These are phyloP conservation scores for Plectosphaerella sp. DNA, from an alignment of 2,329 filamentous ascomycete species.

Conservation along the genomic window DNA sequence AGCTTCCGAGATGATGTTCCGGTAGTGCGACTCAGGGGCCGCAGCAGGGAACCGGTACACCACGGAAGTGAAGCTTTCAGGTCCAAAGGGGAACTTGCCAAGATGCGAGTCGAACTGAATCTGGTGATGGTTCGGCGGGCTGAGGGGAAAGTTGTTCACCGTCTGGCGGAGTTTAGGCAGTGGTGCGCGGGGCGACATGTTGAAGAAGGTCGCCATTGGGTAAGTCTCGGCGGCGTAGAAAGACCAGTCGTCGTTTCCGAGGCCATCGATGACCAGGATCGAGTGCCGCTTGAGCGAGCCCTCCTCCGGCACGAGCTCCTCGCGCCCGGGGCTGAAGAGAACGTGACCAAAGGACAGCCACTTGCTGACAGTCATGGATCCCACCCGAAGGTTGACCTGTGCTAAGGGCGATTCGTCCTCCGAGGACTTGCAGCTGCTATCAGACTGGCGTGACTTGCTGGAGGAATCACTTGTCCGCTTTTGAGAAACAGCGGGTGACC, in stretches of 20 bases:
- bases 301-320: constrained; percentile 56
- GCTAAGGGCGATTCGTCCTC: constrained; percentile 60
- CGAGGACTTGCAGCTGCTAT: constrained; percentile 41
- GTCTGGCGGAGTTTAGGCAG: constrained; percentile 38
- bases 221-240: constrained; percentile 82
- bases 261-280: constrained; percentile 74
- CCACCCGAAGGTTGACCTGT: constrained; percentile 72
- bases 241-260: constrained; percentile 86
- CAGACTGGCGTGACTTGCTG: constrained; percentile 32
- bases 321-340: constrained; percentile 73
- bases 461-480: constrained; percentile 25
- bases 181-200: constrained; percentile 59
- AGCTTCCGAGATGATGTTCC: constrained; percentile 68
- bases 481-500: constrained; percentile 4
- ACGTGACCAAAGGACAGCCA: constrained; percentile 84
- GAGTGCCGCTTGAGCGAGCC: constrained; percentile 52
- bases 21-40: constrained; percentile 63
- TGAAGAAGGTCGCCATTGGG: constrained; percentile 69
- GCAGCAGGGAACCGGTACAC: constrained; percentile 74
- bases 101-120: constrained; percentile 61
- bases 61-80: constrained; percentile 70
- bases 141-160: constrained; percentile 45
- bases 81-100: constrained; percentile 69
- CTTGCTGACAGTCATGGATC: constrained; percentile 80
- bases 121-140: constrained; percentile 69